A percentile compares a stretch with the other conserved stretches of the same genome.
Evolutionary conservation across 2,329 filamentous ascomycete species (phyloP).

Genomic region (Hymenoscyphus scutula): DNA sequence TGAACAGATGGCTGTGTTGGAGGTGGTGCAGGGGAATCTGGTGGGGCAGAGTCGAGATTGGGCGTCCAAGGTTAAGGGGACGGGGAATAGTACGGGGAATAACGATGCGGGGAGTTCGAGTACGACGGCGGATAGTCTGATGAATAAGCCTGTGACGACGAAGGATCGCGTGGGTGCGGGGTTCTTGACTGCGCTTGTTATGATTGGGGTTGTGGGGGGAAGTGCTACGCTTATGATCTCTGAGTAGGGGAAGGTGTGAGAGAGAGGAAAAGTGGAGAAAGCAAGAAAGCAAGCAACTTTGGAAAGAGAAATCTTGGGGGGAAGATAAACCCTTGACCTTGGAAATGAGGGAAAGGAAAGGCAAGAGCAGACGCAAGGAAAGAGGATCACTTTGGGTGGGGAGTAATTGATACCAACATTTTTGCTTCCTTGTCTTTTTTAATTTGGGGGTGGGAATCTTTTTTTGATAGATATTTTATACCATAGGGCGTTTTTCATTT

Average conservation of each 20-base stretch:
- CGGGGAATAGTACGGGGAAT: conserved; percentile 41
- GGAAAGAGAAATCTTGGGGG: background rate
- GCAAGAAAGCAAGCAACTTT: background rate
- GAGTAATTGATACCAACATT: conserved; percentile 3
- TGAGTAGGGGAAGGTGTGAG: conserved; percentile 7
- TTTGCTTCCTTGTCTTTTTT: background rate
- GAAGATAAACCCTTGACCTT: no score
- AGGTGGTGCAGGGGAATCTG: conserved; percentile 51
- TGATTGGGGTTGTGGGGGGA: conserved; percentile 19
- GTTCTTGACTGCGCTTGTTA: conserved; percentile 39
- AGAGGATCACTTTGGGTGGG: background rate
- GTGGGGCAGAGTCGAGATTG: conserved; percentile 35
- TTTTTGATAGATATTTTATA: background rate
- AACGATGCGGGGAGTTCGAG: conserved; percentile 21
- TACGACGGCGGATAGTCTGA: background rate
- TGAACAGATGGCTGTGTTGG: conserved; percentile 69
- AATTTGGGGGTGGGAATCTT: background rate
- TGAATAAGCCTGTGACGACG: conserved; percentile 30
- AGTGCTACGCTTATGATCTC: conserved; percentile 19
- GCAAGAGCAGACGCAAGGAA: no score
- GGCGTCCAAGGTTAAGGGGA: conserved; percentile 40
- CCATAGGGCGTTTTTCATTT: background rate
- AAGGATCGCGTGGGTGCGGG: conserved; percentile 41
- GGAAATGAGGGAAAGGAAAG: no score
- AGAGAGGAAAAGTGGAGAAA: background rate